Conservation (phyloP, 2,329 filamentous ascomycete species). For the Pyrenophora tritici-repentis region DNA sequence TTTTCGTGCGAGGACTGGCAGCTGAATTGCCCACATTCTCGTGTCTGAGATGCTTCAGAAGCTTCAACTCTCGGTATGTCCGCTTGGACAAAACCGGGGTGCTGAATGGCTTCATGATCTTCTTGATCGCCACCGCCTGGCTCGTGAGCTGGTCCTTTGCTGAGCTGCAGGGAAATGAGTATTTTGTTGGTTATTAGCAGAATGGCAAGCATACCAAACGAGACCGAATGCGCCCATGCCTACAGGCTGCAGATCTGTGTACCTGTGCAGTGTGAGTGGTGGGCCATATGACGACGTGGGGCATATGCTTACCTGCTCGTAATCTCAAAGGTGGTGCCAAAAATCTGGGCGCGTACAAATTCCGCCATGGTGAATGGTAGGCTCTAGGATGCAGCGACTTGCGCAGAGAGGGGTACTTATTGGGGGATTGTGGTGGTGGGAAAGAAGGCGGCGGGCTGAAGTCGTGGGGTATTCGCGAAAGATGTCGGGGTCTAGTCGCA, state of each 20-base stretch:
- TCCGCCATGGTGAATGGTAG: constrained; percentile 78
- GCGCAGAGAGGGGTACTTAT: constrained; percentile 20
- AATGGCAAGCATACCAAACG: constrained; percentile 72
- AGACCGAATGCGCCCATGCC: constrained; percentile 99
- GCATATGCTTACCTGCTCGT: constrained; percentile 77
- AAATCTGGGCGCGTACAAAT: constrained; percentile 99
- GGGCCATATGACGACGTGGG: constrained; percentile 29
- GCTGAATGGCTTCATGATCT: constrained; percentile 99
- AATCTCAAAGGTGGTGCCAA: constrained; percentile 99
- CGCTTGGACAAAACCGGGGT: constrained; percentile 98
- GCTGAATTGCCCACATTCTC: constrained; percentile 73
- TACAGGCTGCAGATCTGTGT: constrained; percentile 96
- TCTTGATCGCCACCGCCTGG: constrained; percentile 98
- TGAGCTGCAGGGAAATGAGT: constrained; percentile 64
- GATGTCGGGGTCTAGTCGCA: constrained; percentile 26
- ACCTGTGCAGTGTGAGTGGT: constrained; percentile 61
- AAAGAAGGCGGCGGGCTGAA: constrained; percentile 19
- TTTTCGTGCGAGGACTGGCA: neutral
- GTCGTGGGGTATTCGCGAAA: constrained; percentile 19
- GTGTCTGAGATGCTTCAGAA: constrained; percentile 93
- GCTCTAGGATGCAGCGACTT: constrained; percentile 26
- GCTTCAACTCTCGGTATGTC: constrained; percentile 95
- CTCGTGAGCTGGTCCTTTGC: constrained; percentile 96
- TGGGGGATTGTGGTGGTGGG: constrained; percentile 10
- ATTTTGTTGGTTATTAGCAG: neutral